These are phyloP conservation scores for Dendrobium nobile DNA, from an alignment of 106 monocot genomes.

Conservation along the genomic window DNA sequence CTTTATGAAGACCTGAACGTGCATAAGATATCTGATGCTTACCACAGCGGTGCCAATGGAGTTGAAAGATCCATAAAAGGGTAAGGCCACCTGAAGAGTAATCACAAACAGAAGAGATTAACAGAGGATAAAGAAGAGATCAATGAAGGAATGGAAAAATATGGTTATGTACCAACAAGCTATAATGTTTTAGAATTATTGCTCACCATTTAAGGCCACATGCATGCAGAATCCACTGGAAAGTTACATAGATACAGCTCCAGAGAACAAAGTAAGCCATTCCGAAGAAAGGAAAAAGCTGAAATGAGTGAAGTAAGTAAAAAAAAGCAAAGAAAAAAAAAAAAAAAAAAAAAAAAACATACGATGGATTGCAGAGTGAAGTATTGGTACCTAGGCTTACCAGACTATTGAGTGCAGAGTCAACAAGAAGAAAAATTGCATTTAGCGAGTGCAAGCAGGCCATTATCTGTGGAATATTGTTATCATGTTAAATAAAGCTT, in stretches of 20 bases:
- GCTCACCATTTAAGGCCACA: slow-evolving; percentile 81
- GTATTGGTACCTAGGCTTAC: slow-evolving; percentile 18
- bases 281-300: slow-evolving; percentile 83
- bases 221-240: slow-evolving; percentile 88
- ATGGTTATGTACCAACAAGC: too few species aligned
- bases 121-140: too few species aligned
- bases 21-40: neutral
- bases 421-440: slow-evolving; percentile 48
- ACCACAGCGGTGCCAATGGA: slow-evolving; percentile 76
- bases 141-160: too few species aligned
- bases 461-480: slow-evolving; percentile 19
- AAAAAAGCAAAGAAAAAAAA: neutral
- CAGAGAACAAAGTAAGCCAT: slow-evolving; percentile 88
- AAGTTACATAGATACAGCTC: slow-evolving; percentile 66
- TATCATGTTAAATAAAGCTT: neutral
- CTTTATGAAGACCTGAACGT: neutral
- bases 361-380: neutral
- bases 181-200: neutral
- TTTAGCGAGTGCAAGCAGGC: slow-evolving; percentile 52
- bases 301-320: slow-evolving; percentile 3
- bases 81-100: slow-evolving; percentile 76
- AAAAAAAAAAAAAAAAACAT: neutral
- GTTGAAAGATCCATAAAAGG: slow-evolving; percentile 78
- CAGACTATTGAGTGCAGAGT: slow-evolving; percentile 73
- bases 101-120: neutral